These are phyloP conservation scores for Colletotrichum aenigma DNA, from an alignment of 2,329 filamentous ascomycete species.

Conservation along the genomic window DNA sequence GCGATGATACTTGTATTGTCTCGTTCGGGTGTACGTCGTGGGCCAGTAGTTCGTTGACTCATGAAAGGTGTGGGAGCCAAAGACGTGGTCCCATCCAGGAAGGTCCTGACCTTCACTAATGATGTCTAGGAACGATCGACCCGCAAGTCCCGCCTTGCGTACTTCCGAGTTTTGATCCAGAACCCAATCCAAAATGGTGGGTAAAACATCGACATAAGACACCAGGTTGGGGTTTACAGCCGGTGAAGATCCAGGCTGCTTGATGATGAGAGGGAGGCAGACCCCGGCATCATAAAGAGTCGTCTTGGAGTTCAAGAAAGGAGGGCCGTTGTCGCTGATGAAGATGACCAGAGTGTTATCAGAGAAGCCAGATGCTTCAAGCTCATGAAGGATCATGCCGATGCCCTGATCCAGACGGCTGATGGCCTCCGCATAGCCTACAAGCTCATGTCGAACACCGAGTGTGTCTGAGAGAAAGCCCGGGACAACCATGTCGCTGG, in stretches of 20 bases:
- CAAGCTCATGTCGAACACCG: conserved; percentile 44
- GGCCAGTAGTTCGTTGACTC: conserved; percentile 56
- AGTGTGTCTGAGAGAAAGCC: conserved; percentile 40
- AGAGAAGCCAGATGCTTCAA: conserved; percentile 16
- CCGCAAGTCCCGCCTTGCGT: neutral
- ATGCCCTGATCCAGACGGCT: neutral
- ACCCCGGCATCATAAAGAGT: conserved; percentile 45
- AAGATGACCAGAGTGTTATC: conserved; percentile 51
- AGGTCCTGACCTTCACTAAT: conserved; percentile 7
- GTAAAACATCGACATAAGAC: neutral
- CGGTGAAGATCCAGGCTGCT: neutral
- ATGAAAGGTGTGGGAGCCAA: conserved; percentile 57
- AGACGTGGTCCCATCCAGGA: conserved; percentile 39
- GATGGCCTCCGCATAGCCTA: conserved; percentile 34
- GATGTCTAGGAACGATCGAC: neutral
- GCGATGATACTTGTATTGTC: neutral
- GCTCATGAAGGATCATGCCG: neutral
- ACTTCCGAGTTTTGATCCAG: neutral
- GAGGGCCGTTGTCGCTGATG: conserved; percentile 52
- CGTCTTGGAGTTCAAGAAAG: conserved; percentile 56
- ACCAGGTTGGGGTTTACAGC: neutral
- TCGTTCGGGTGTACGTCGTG: conserved; percentile 48
- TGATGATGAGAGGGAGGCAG: neutral
- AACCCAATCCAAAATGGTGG: neutral
- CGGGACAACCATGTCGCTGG: neutral